A percentile compares a stretch with the other conserved stretches of the same genome.
These are phyloP conservation scores for Pichiaceae sp. DNA, from an alignment of 1,139 yeast species.

Conservation along the genomic window DNA sequence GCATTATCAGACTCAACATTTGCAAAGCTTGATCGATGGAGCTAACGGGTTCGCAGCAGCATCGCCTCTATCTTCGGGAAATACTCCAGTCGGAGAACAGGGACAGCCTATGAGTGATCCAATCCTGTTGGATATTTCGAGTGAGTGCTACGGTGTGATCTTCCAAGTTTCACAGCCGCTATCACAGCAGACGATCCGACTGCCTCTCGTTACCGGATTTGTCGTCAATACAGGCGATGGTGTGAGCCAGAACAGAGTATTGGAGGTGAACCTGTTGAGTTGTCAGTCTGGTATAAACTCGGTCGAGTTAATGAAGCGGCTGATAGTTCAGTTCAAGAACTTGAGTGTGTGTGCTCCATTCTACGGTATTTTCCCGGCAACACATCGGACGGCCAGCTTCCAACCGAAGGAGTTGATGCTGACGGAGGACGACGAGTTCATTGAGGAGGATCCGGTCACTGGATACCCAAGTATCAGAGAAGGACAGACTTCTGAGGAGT, in stretches of 20 bases:
- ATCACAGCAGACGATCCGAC: conserved; percentile 60
- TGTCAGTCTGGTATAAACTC: conserved; percentile 59
- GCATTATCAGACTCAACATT: conserved; percentile 5
- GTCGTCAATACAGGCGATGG: conserved; percentile 34
- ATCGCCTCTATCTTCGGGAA: not conserved
- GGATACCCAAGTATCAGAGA: conserved; percentile 1
- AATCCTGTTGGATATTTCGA: conserved; percentile 37
- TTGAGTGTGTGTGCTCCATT: conserved; percentile 36
- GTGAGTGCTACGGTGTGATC: conserved; percentile 56
- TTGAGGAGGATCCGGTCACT: conserved; percentile 3
- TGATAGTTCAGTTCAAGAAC: conserved; percentile 62
- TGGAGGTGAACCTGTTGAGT: conserved; percentile 58
- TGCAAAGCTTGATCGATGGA: conserved; percentile 1
- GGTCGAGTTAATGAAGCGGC: conserved; percentile 45
- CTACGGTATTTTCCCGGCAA: conserved; percentile 27
- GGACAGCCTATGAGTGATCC: conserved; percentile 22
- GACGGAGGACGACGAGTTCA: conserved; percentile 18
- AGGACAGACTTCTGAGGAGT: conserved; percentile 1
- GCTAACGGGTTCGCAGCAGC: not conserved
- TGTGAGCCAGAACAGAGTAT: conserved; percentile 22
- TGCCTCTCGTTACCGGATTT: conserved; percentile 68
- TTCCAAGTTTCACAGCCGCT: conserved; percentile 56
- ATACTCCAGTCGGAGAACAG: not conserved
- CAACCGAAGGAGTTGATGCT: conserved; percentile 28
- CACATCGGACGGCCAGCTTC: conserved; percentile 12